Conservation (phyloP, 2,329 filamentous ascomycete genomes). For the Colletotrichum scovillei region DNA sequence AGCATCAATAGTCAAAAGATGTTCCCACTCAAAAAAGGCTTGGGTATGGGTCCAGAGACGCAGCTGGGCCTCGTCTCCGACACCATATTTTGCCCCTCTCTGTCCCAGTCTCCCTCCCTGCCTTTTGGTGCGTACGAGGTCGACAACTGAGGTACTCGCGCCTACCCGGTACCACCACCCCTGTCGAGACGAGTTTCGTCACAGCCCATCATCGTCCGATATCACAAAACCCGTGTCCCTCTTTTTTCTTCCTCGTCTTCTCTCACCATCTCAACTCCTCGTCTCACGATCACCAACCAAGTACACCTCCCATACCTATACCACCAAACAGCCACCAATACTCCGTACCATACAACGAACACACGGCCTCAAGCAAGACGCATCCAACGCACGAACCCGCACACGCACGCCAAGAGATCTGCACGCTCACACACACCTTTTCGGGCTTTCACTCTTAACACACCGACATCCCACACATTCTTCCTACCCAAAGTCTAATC, state of each 20-base stretch:
- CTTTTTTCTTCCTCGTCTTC: not conserved
- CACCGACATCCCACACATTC: slow-evolving; percentile 8
- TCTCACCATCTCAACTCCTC: not conserved
- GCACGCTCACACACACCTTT: slow-evolving; percentile 1
- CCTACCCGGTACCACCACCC: not conserved
- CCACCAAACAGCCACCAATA: not conserved
- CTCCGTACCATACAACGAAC: not conserved
- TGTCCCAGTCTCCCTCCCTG: not conserved
- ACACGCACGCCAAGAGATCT: slow-evolving; percentile 30
- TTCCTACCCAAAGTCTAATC: not conserved
- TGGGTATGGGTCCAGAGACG: not conserved
- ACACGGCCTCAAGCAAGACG: not conserved
- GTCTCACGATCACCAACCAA: slow-evolving; percentile 7
- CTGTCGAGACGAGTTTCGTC: slow-evolving; percentile 34
- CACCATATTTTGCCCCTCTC: not conserved
- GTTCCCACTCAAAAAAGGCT: not conserved
- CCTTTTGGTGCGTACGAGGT: not conserved
- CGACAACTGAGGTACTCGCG: not conserved
- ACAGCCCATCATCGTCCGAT: slow-evolving; percentile 35
- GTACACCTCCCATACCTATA: slow-evolving; percentile 19
- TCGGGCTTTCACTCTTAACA: slow-evolving; percentile 20
- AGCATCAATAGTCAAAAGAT: slow-evolving; percentile 15
- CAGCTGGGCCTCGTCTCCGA: not conserved
- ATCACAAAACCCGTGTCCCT: slow-evolving; percentile 5
- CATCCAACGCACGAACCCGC: slow-evolving; percentile 11